Percentiles rank a stretch among this genome's conserved stretches.
These are phyloP conservation scores for Phytophthora cajani DNA, from an alignment of 352 stramenopile species.

Conservation along the genomic window DNA sequence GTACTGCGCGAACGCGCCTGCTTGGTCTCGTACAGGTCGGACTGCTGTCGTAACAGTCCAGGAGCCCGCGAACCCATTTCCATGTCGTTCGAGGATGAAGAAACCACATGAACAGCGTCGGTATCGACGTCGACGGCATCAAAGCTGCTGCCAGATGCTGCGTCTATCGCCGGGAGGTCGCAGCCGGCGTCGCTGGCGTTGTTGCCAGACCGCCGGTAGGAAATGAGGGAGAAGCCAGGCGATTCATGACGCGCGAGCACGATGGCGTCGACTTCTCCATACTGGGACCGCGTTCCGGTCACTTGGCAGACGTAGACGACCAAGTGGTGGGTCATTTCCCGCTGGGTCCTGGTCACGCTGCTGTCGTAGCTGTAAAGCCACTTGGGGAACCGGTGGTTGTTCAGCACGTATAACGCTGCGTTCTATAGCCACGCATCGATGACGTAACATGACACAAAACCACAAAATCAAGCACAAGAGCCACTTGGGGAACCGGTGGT, in stretches of 20 bases:
- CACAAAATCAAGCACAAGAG: conserved; percentile 9
- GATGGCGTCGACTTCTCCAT: conserved; percentile 11
- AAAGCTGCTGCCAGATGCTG: conserved; percentile 7
- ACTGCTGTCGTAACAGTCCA: neutral
- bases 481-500: conserved; percentile 62
- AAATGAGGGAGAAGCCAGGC: conserved; percentile 43
- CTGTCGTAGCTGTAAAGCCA: conserved; percentile 67
- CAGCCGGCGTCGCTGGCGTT: conserved; percentile 13
- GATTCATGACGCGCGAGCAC: conserved; percentile 47
- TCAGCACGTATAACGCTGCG: conserved; percentile 47
- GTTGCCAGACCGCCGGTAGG: conserved; percentile 39
- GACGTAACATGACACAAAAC: neutral
- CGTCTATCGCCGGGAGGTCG: conserved; percentile 21
- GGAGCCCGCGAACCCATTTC: conserved; percentile 2
- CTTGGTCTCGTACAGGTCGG: neutral
- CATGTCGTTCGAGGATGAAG: conserved; percentile 5
- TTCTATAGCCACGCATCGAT: conserved; percentile 32
- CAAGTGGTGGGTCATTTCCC: conserved; percentile 55
- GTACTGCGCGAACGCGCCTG: neutral
- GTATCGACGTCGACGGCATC: conserved; percentile 4
- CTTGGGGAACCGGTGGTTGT: conserved; percentile 62
- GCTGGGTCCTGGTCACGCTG: conserved; percentile 51
- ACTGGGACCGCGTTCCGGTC: conserved; percentile 5
- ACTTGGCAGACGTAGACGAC: conserved; percentile 48
- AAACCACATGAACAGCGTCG: neutral